phyloP scores from a whole-genome alignment of 139 green algal species.

The Chlamydomonas applanata region DNA sequence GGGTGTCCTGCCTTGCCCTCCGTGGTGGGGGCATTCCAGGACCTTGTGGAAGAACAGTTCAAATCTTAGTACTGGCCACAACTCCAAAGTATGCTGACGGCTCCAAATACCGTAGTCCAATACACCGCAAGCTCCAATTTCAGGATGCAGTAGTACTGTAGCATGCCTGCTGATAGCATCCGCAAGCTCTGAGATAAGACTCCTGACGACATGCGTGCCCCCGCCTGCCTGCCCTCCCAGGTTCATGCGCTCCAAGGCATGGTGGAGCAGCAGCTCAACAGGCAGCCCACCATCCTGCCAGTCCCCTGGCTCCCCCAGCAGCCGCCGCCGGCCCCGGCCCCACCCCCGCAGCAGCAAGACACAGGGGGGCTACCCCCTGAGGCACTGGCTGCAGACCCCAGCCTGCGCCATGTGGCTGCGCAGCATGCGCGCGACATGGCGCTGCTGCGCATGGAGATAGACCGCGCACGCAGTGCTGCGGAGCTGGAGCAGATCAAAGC shows the following conservation, averaged over 20 bases:
- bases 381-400: slow-evolving; percentile 11
- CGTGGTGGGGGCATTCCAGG: too few relatives aligned
- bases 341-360: neutral
- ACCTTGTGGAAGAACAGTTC: too few relatives aligned
- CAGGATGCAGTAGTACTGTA: too few relatives aligned
- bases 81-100: too few relatives aligned
- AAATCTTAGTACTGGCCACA: too few relatives aligned
- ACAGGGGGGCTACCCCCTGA: neutral
- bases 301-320: slow-evolving; percentile 14
- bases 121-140: neutral
- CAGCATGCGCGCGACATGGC: slow-evolving; percentile 34
- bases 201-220: too few relatives aligned
- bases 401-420: slow-evolving; percentile 5
- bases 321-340: slow-evolving; percentile 10
- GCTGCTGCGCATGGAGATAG: slow-evolving; percentile 45
- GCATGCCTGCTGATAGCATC: too few relatives aligned
- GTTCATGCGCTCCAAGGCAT: slow-evolving; percentile 19
- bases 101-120: too few relatives aligned
- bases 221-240: neutral
- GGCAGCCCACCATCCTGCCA: slow-evolving; percentile 5
- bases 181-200: too few relatives aligned
- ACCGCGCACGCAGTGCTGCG: slow-evolving; percentile 25
- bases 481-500: slow-evolving; percentile 33
- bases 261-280: slow-evolving; percentile 8
- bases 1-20: too few relatives aligned